phyloP scores from a whole-genome alignment of 768 basidiomycete species.

The Mrakia gelida region DNA sequence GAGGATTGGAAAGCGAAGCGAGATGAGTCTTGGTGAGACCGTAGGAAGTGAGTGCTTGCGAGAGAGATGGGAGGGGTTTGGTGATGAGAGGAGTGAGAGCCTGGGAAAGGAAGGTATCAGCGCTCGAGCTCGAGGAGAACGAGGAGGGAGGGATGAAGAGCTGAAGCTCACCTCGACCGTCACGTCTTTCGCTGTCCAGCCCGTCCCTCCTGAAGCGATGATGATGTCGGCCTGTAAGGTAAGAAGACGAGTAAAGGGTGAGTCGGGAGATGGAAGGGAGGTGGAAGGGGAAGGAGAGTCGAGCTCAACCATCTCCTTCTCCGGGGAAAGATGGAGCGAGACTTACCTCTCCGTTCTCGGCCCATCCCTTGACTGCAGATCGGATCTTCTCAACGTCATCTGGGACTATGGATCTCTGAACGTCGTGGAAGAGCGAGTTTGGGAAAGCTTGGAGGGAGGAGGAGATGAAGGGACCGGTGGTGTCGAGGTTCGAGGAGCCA shows the following conservation, averaged over 20 bases:
- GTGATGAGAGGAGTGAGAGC: conserved; percentile 41
- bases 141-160: neutral
- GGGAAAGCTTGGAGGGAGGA: neutral
- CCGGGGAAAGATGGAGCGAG: too few species aligned
- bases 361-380: conserved; percentile 51
- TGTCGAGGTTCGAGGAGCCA: conserved; percentile 23
- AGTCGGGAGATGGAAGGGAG: neutral
- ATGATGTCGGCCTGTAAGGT: conserved; percentile 57
- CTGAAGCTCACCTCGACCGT: conserved; percentile 73
- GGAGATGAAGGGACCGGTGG: conserved; percentile 29
- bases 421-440: conserved; percentile 3
- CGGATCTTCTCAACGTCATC: conserved; percentile 61
- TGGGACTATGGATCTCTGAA: conserved; percentile 52
- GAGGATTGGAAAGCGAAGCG: conserved; percentile 75
- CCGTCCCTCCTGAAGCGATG: conserved; percentile 81
- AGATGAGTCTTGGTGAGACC: conserved; percentile 72
- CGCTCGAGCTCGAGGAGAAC: neutral
- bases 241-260: too few species aligned
- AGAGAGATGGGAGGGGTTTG: conserved; percentile 56
- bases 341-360: conserved; percentile 42
- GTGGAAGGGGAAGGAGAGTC: too few species aligned
- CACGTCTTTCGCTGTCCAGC: conserved; percentile 71
- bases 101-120: conserved; percentile 53
- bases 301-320: too few species aligned
- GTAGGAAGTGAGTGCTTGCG: conserved; percentile 64